Evolutionary conservation across 129 eudicot species (phyloP), one percentile per base, ranked within the genome.

Genomic region (Rutidosis leptorrhynchoides): DNA sequence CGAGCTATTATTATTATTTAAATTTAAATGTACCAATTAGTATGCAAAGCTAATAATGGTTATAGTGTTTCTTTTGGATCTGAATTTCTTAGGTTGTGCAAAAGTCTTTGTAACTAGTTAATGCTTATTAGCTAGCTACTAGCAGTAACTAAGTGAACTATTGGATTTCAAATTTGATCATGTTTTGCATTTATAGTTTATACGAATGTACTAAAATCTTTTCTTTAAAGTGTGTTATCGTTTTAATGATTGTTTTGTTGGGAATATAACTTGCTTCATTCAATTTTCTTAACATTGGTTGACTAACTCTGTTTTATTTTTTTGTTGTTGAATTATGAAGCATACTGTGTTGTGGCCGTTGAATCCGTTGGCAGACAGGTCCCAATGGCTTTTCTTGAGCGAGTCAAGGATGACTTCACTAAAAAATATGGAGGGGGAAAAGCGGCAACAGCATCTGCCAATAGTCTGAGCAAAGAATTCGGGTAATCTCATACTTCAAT

Each of bases 341-440:
- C 96, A 58, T 93, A 88, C 73, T 93, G 98, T 84, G 96, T 93
- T 74, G 98, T 93, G 17, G 98, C 98, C 8, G 91, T 82, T 63
- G 98, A 93, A 73, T 89, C 98, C 42, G 86, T 80, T 69, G 98
- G 98, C 30, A 84, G 95, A 70, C 98, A 93, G 77, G 62, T 93
- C 56, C 98, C 98, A 10, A 93, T 93, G 26, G 98, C 98, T 55
- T 93, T 82, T 76, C 96, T 93, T 65, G 98, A 93, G 74, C 73
- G 92, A 59, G 77, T 80, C 22, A 93, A 86, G 82, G 98, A 93
- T 30, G 98, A 93, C 17, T 93, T 93, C 70, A 82, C 89, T 77
- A 93, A 88, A 83, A 93, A 83, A 82, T 93, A 92, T 69, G 84
- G 92, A 43, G 98, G 98, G 22, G 98, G 95, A n/a, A 88, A 88